Evolutionary conservation across 768 basidiomycete genomes (phyloP), one percentile per base, ranked within the genome.

Genomic region (Lanmaoa rubissima): DNA sequence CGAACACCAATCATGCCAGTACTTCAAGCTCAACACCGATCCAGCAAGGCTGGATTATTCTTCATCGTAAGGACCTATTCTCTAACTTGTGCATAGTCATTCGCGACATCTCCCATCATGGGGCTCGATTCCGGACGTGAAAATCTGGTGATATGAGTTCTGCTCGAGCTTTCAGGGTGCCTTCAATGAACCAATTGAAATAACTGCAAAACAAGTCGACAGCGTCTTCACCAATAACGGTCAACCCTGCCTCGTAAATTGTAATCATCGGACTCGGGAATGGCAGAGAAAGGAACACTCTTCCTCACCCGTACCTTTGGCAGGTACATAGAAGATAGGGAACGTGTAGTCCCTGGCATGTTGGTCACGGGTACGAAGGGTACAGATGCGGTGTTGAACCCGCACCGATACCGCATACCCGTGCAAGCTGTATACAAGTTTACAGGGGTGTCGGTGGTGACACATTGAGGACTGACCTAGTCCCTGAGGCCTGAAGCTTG

Each of bases 21-120:
- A n/a, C n/a, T n/a, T 85, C 92, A 94, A 46, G 79, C 80, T 94
- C 94, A 97, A 71, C 88, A 92, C 38, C 90, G 80, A 76, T 97
- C 94, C 48, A 96, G 76, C 63, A 94, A 70, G 46, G 74, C 72
- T 4, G 91, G 85, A 61, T 87, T 90, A 64, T 88, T 87, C 77
- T 89, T 88, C 87, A 96, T 92, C 65, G 92, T 92, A 55, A 98
- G 73, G 21, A 94, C 92, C 94, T 94, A 97, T 75, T 94, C 95
- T 36, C 94, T 94, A 19, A 94, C 94, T 51, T 87, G 82, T 26
- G 90, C 89, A 28, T 28, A 28, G 6, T 6, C 28, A 66, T 97
- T 97, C 52, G 92, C 90, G 32, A 83, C 83, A 70, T 96, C 94
- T 75, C 94, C 94, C 94, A 97, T 97, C 21, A 24, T 24, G 21